Evolutionary conservation across 371 early-diverging fungal species (phyloP).

Genomic region (Mucor racemosus): DNA sequence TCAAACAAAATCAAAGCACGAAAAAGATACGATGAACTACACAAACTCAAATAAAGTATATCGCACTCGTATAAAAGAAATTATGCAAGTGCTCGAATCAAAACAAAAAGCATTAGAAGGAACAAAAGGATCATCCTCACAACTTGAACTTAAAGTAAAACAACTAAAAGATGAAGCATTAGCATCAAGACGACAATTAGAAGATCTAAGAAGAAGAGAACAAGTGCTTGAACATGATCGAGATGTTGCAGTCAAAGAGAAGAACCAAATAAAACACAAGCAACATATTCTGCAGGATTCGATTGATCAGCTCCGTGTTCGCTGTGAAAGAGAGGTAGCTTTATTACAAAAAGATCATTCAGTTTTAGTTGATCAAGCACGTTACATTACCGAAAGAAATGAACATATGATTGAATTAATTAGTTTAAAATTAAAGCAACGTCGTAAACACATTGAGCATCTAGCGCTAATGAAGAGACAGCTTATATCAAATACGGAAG

Average conservation of each 20-base stretch:
- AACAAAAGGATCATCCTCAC: constrained; percentile 41
- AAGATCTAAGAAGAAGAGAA: constrained; percentile 44
- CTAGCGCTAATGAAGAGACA: constrained; percentile 18
- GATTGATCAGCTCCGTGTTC: constrained; percentile 28
- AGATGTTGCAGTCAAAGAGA: constrained; percentile 40
- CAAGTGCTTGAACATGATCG: constrained; percentile 46
- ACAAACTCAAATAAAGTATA: constrained; percentile 38
- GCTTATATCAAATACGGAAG: constrained; percentile 18
- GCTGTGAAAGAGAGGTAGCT: constrained; percentile 39
- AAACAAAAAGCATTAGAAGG: constrained; percentile 47
- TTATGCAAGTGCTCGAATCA: constrained; percentile 46
- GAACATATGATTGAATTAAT: constrained; percentile 20
- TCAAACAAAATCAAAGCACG: constrained; percentile 38
- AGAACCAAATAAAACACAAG: constrained; percentile 39
- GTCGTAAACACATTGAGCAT: constrained; percentile 21
- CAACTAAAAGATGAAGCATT: constrained; percentile 51
- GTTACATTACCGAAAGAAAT: constrained; percentile 28
- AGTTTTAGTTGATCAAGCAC: constrained; percentile 24
- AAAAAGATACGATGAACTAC: constrained; percentile 32
- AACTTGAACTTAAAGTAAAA: constrained; percentile 48
- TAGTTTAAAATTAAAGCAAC: constrained; percentile 18
- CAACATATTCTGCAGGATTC: constrained; percentile 32
- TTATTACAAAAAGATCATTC: constrained; percentile 31
- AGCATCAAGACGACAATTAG: constrained; percentile 45
- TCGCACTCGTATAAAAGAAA: constrained; percentile 39